Base-by-base conservation (phyloP, 2,329 filamentous ascomycete genomes). In the Trichoderma guizhouense region DNA sequence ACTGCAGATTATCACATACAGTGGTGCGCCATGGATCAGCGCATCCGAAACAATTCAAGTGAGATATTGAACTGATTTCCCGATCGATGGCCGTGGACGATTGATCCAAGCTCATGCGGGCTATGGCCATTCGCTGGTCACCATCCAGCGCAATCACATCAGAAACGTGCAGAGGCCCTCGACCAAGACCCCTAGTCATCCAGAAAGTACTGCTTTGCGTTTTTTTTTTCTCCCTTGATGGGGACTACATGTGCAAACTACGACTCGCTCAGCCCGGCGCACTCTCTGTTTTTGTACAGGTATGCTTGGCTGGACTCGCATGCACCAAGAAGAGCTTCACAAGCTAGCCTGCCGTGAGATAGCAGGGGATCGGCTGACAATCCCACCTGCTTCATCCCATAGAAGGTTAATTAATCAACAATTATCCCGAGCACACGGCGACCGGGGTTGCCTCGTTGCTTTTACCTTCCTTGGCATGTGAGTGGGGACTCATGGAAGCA, bases 351-450 rank as follows among this genome's bases (percentile, higher is more conserved):
- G 39, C 30, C 43, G 57, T 57, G 67, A 43, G 30, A 69, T 67
- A 36, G 34, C 55, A 71, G 43, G 62, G 63, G 30, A 62, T 62
- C 62, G 55, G 70, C 63, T 71, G 58, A 63, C 71, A 63, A 72
- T 72, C 51, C 70, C 55, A 62, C 63, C 53, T 62, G 57, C 55
- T 53, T 53, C 24, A 24, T 66, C 36, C 57, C 55, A 51, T 30
- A 61, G 47, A 69, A 58, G 64, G 71, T 43, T 69, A 71, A 62
- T 67, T 26, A 71, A 68, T 72, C 55, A 63, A 58, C 43, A 64
- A 63, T 69, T 69, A 47, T 72, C 57, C 71, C 71, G 71, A 72
- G 57, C 64, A 55, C 24, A 69, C 71, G 64, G 30, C 32, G 43
- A 18, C 64, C 57, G 28, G 57, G 71, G 71, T 24, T 63, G 70